phyloP scores from a whole-genome alignment of 768 basidiomycete species.

The Polyporus arcularius region DNA sequence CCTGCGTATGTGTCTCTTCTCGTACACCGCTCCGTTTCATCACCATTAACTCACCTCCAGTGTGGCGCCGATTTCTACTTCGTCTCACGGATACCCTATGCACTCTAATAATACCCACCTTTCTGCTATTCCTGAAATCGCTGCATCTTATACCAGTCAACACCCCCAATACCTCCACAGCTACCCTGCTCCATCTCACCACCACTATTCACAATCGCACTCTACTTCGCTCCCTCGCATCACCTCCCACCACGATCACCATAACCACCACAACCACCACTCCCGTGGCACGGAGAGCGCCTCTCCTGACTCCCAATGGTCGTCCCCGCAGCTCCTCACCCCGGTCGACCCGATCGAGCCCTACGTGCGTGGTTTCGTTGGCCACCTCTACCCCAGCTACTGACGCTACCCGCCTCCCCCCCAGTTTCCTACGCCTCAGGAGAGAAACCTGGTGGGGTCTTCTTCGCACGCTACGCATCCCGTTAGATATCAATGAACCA shows the following conservation, averaged over 20 bases:
- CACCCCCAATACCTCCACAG: slow-evolving; percentile 56
- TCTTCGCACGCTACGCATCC: slow-evolving; percentile 47
- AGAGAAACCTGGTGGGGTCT: slow-evolving; percentile 50
- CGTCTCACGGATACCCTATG: slow-evolving; percentile 48
- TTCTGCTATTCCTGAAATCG: slow-evolving; percentile 61
- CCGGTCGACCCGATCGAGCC: slow-evolving; percentile 59
- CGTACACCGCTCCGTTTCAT: neutral
- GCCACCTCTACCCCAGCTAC: neutral
- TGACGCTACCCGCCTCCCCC: neutral
- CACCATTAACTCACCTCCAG: slow-evolving; percentile 10
- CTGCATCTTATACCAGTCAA: slow-evolving; percentile 45
- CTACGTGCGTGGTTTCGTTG: slow-evolving; percentile 51
- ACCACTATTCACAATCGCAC: slow-evolving; percentile 29
- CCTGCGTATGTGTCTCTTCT: slow-evolving; percentile 6
- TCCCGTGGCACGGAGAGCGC: slow-evolving; percentile 54
- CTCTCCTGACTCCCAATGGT: slow-evolving; percentile 54
- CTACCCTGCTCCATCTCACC: slow-evolving; percentile 40
- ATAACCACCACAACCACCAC: slow-evolving; percentile 31
- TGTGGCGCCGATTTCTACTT: slow-evolving; percentile 33
- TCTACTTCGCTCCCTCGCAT: slow-evolving; percentile 40
- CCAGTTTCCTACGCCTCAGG: slow-evolving; percentile 45
- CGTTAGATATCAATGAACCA: slow-evolving; percentile 52
- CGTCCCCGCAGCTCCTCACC: slow-evolving; percentile 43
- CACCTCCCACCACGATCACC: slow-evolving; percentile 35
- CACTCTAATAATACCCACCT: slow-evolving; percentile 44